Evolutionary conservation across 2,329 filamentous ascomycete species (phyloP).

Genomic region (Pestalotiopsis sp.): DNA sequence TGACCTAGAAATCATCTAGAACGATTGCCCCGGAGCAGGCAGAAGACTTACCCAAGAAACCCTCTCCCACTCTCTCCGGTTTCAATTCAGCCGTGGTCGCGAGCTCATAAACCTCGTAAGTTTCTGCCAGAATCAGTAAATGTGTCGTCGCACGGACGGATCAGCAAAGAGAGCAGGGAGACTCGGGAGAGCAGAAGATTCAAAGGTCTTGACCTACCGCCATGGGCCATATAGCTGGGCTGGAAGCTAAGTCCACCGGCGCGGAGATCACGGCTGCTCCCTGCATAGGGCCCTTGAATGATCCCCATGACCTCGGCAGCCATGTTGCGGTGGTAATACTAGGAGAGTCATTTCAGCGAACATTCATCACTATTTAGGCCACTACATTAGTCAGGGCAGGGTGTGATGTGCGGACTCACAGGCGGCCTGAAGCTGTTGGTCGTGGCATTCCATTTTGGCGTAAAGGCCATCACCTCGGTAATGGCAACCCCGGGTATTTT

Average conservation of each 20-base stretch:
- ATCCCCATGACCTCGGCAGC: slow-evolving; percentile 54
- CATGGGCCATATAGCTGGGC: slow-evolving; percentile 32
- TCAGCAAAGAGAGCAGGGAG: neutral
- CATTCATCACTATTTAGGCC: neutral
- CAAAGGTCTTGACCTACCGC: slow-evolving; percentile 12
- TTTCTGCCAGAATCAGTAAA: slow-evolving; percentile 16
- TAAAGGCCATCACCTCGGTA: slow-evolving; percentile 66
- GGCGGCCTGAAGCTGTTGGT: slow-evolving; percentile 60
- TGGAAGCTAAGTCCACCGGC: slow-evolving; percentile 33
- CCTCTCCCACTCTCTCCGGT: slow-evolving; percentile 24
- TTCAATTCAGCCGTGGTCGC: slow-evolving; percentile 23
- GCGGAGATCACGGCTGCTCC: slow-evolving; percentile 29
- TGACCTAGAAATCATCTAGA: slow-evolving; percentile 7
- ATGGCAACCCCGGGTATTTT: slow-evolving; percentile 53
- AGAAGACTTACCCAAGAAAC: slow-evolving; percentile 23
- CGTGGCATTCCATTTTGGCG: slow-evolving; percentile 62
- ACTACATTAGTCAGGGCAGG: too few species aligned
- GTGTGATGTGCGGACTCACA: slow-evolving; percentile 13
- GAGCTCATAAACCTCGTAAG: slow-evolving; percentile 25
- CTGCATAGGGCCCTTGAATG: slow-evolving; percentile 34
- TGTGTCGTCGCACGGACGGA: neutral
- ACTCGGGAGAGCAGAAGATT: too few species aligned
- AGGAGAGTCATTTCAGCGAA: slow-evolving; percentile 8
- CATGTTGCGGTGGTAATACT: slow-evolving; percentile 60
- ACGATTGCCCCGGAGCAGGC: neutral